phyloP scores from a whole-genome alignment of 768 basidiomycete genomes.

The Lactarius pseudohatsudake region DNA sequence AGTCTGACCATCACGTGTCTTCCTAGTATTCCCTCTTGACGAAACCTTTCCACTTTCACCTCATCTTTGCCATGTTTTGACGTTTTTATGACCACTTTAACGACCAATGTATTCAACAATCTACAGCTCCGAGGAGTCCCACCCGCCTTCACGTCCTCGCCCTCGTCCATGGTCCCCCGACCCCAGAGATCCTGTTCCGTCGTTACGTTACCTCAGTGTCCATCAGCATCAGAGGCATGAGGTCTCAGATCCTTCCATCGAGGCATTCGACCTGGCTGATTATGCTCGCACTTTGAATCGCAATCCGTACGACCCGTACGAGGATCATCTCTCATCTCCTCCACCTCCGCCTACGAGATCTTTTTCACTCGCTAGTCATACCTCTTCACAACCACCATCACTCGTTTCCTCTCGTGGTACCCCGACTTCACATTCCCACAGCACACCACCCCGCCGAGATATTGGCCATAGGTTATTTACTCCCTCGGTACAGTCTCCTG shows the following conservation, averaged over 20 bases:
- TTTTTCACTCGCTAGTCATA: constrained; percentile 23
- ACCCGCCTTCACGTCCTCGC: constrained; percentile 53
- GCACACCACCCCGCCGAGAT: constrained; percentile 25
- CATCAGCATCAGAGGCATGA: constrained; percentile 37
- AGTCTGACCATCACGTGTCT: constrained; percentile 5
- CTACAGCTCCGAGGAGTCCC: constrained; percentile 49
- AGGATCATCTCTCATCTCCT: constrained; percentile 37
- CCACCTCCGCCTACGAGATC: constrained; percentile 26
- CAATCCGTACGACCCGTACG: constrained; percentile 31
- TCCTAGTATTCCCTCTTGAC: not conserved
- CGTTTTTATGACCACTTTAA: constrained; percentile 16
- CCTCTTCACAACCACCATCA: constrained; percentile 38
- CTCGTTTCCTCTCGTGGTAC: constrained; percentile 32
- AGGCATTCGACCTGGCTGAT: constrained; percentile 72
- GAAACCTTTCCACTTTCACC: not conserved
- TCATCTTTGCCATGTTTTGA: not conserved
- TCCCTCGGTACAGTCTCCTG: constrained; percentile 36
- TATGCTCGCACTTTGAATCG: constrained; percentile 46
- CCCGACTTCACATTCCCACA: constrained; percentile 37
- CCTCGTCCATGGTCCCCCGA: constrained; percentile 66
- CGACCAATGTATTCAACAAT: constrained; percentile 42
- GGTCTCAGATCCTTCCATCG: constrained; percentile 62
- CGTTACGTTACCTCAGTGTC: constrained; percentile 30
- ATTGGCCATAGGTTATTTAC: constrained; percentile 47
- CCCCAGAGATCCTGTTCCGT: constrained; percentile 46